Evolutionary conservation across 257 asterid species (phyloP).

Genomic region (Lavandula angustifolia): DNA sequence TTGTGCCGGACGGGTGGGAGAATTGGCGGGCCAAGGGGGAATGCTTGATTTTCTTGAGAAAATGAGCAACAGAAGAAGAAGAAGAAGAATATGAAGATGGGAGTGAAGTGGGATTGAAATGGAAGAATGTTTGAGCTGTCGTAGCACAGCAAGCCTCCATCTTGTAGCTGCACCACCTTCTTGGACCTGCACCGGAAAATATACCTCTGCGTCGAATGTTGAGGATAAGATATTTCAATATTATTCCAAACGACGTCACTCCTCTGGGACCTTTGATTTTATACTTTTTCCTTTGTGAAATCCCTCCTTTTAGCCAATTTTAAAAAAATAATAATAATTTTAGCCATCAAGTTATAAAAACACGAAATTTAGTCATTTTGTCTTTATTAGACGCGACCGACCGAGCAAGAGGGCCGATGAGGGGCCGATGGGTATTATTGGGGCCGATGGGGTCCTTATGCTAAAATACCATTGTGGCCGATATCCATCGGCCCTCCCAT

Average conservation of each 20-base stretch:
- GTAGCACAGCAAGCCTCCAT: constrained; percentile 60
- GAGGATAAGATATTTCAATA: constrained; percentile 32
- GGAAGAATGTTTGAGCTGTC: constrained; percentile 45
- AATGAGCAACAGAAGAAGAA: constrained; percentile 35
- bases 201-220: neutral
- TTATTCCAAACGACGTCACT: constrained; percentile 15
- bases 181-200: constrained; percentile 15
- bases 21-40: constrained; percentile 46
- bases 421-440: too few relatives aligned
- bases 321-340: too few relatives aligned
- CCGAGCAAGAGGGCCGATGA: too few relatives aligned
- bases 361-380: too few relatives aligned
- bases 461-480: too few relatives aligned
- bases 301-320: too few relatives aligned
- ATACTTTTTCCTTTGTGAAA: too few relatives aligned
- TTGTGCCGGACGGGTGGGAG: constrained; percentile 16
- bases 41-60: constrained; percentile 36
- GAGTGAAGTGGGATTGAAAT: constrained; percentile 39
- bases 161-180: constrained; percentile 14
- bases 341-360: too few relatives aligned
- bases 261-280: neutral
- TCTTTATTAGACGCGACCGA: too few relatives aligned
- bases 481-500: too few relatives aligned
- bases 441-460: too few relatives aligned
- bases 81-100: constrained; percentile 32